These are phyloP conservation scores for Lasiosphaeris hirsuta DNA, from an alignment of 495 filamentous ascomycete genomes.

Conservation along the genomic window DNA sequence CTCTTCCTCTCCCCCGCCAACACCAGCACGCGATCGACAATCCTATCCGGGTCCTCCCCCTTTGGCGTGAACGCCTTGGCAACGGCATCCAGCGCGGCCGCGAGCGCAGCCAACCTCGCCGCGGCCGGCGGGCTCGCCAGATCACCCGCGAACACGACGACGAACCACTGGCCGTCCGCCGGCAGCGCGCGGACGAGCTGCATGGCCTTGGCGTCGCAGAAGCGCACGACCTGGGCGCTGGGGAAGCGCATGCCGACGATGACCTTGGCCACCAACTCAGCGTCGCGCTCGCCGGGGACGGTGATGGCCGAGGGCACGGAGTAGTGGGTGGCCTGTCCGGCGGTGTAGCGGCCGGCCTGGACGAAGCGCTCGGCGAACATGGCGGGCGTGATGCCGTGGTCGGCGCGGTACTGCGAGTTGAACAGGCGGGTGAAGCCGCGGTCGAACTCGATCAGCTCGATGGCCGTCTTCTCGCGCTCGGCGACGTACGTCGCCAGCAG, in stretches of 20 bases:
- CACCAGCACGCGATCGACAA: slow-evolving; percentile 60
- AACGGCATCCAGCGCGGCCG: slow-evolving; percentile 37
- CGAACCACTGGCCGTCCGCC: slow-evolving; percentile 56
- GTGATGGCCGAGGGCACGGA: slow-evolving; percentile 50
- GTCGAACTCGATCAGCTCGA: slow-evolving; percentile 74
- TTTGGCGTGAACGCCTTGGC: slow-evolving; percentile 45
- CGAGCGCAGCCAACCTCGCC: slow-evolving; percentile 36
- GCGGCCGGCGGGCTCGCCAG: slow-evolving; percentile 31
- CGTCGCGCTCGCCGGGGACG: slow-evolving; percentile 19
- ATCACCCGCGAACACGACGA: slow-evolving; percentile 59
- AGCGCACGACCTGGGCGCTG: slow-evolving; percentile 52
- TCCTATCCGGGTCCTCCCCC: slow-evolving; percentile 47
- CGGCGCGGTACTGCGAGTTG: slow-evolving; percentile 37
- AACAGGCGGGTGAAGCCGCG: slow-evolving; percentile 62
- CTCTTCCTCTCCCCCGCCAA: slow-evolving; percentile 50
- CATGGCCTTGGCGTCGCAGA: slow-evolving; percentile 54
- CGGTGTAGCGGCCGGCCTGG: slow-evolving; percentile 59
- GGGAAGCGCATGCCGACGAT: slow-evolving; percentile 58
- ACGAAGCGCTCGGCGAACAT: slow-evolving; percentile 59
- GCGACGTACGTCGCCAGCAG: slow-evolving; percentile 66
- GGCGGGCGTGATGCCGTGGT: slow-evolving; percentile 34
- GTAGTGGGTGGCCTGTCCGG: slow-evolving; percentile 60
- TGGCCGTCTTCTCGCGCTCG: slow-evolving; percentile 65
- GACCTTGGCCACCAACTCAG: slow-evolving; percentile 39
- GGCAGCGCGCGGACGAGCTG: slow-evolving; percentile 51